Evolutionary conservation across 2,329 filamentous ascomycete species (phyloP), one percentile per base, ranked within the genome.

Genomic region (Zymoseptoria crescenta): DNA sequence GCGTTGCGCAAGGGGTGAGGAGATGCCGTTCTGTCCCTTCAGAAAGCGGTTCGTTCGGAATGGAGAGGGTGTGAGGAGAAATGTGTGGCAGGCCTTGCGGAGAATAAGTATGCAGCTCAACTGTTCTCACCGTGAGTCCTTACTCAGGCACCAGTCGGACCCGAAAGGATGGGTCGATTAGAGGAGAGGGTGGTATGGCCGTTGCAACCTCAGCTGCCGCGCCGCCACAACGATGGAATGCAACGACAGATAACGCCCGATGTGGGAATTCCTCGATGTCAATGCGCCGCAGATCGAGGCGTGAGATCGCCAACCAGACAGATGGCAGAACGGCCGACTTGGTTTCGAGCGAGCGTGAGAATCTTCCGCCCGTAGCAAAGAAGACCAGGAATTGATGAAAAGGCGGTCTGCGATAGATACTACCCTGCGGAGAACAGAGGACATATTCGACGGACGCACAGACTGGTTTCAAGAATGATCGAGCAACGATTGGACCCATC

Each of bases 381-480:
- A 53, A 57, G 55, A 56, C 60, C 59, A 57, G 59, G 63, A 56
- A 56, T 56, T 56, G 55, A 55, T 54, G 52, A 51, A 45, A 58
- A 63, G 64, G 65, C 65, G 65, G 65, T 68, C 63, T 65, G 65
- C 62, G 56, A 63, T 29, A 16, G 51, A 64, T 64, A 56, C 61
- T 62, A 65, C 60, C 64, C 56, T 63, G 58, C 53, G 41, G n/a
- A 41, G 35, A 41, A 35, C 10, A 41, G 35, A 45, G 35, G 35
- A 16, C n/a, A 45, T 45, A 45, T 45, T 24, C 35, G 56, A 50
- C 52, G 55, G 53, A 59, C 54, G 67, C 68, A 69, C 68, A 65
- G 67, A 64, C 67, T 65, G 64, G 68, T 67, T 67, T 62, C 64
- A 55, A 54, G 55, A 67, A 61, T 61, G 67, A 67, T 66, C 65